Evolutionary conservation across 768 basidiomycete species (phyloP).

Genomic region (Lentinula guzmanii): DNA sequence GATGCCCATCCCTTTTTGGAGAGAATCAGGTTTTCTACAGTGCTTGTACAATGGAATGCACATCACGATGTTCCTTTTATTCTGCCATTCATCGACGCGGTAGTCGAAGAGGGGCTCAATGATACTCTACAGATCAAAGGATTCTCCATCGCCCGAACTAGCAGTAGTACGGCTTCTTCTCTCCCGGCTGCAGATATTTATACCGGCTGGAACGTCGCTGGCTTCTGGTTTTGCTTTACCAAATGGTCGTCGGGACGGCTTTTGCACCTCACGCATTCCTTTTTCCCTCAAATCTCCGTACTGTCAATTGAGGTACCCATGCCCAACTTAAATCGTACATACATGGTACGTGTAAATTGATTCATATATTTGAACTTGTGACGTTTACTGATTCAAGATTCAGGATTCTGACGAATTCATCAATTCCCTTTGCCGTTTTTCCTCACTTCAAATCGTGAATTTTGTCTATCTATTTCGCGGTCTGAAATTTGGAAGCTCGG

Average conservation of each 20-base stretch:
- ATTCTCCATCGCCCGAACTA: not conserved
- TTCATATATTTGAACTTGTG: no score
- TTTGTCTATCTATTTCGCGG: not conserved
- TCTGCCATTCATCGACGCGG: not conserved
- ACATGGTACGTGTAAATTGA: not conserved
- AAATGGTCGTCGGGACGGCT: not conserved
- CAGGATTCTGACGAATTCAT: not conserved
- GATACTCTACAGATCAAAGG: not conserved
- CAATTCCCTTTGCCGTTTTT: not conserved
- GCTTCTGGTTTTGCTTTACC: not conserved
- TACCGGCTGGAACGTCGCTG: not conserved
- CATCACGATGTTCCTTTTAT: not conserved
- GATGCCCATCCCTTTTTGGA: not conserved
- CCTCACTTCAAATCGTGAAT: not conserved
- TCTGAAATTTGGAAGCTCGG: not conserved
- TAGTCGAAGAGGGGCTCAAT: not conserved
- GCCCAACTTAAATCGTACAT: not conserved
- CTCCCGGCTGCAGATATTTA: not conserved
- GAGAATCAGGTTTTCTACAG: not conserved
- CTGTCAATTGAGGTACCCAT: not conserved
- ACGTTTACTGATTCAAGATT: not conserved
- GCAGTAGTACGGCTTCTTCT: not conserved
- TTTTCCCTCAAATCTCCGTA: not conserved
- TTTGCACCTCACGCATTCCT: not conserved
- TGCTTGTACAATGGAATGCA: not conserved